Evolutionary conservation across 106 monocot species (phyloP).

Genomic region (Dactylorhiza incarnata): DNA sequence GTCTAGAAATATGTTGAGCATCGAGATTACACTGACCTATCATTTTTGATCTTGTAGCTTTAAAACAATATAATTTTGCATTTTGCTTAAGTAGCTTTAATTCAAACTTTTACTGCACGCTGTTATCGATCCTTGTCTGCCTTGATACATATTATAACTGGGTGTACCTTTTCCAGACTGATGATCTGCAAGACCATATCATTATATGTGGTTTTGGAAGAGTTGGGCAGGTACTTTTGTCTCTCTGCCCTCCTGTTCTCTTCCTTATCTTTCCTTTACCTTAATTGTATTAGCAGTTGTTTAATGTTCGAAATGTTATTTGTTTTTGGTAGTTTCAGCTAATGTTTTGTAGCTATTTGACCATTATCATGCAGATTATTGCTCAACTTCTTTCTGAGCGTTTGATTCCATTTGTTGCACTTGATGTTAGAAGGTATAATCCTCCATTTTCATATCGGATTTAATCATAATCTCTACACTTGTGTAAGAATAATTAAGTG

Average conservation of each 20-base stretch:
- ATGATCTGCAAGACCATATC: conserved; percentile 98
- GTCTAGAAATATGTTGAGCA: not conserved
- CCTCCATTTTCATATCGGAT: not conserved
- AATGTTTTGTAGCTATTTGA: not conserved
- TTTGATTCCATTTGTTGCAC: conserved; percentile 98
- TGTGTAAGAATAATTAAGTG: not conserved
- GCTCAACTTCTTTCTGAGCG: conserved; percentile 98
- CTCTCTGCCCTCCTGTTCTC: not conserved
- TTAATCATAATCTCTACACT: not conserved
- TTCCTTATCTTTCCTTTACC: not conserved
- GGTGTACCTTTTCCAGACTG: conserved; percentile 50
- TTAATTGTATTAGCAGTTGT: not conserved
- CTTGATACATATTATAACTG: not conserved
- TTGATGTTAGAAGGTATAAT: conserved; percentile 86
- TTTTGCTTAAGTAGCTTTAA: not conserved
- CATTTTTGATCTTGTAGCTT: not conserved
- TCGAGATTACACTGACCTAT: not conserved
- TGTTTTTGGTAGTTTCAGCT: not conserved
- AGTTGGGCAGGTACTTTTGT: conserved; percentile 80
- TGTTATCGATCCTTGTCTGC: not conserved
- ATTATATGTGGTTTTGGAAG: conserved; percentile 98
- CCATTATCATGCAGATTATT: conserved; percentile 51
- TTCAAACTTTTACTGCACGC: not conserved
- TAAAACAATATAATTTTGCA: not conserved
- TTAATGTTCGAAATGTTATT: not conserved